Evolutionary conservation across 768 basidiomycete genomes (phyloP).

Genomic region (Auriscalpium vulgare): DNA sequence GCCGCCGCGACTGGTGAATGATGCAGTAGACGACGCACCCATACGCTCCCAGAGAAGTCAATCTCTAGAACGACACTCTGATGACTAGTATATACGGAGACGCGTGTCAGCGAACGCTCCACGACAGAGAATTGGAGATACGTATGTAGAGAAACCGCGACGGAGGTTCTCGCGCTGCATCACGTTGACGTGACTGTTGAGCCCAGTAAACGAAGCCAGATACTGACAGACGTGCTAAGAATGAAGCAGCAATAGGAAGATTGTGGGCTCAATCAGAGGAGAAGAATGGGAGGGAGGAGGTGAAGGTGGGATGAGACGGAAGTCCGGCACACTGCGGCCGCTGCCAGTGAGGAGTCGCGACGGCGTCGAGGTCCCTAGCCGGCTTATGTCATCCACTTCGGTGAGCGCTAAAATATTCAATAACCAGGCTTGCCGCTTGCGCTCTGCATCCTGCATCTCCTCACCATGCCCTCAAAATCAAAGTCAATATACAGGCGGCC

Average conservation of each 20-base stretch:
- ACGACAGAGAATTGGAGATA: slow-evolving; percentile 28
- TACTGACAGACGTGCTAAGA: neutral
- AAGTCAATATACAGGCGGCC: slow-evolving; percentile 89
- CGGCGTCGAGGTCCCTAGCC: too few relatives aligned
- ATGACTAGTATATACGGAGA: slow-evolving; percentile 73
- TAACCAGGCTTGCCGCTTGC: too few relatives aligned
- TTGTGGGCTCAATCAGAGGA: too few relatives aligned
- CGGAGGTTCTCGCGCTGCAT: slow-evolving; percentile 74
- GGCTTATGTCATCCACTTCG: too few relatives aligned
- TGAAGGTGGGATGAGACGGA: too few relatives aligned
- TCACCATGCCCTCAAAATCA: slow-evolving; percentile 58
- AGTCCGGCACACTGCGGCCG: too few relatives aligned
- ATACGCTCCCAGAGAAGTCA: slow-evolving; percentile 81
- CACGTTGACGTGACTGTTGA: slow-evolving; percentile 14
- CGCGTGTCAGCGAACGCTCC: slow-evolving; percentile 35
- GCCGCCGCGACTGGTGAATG: slow-evolving; percentile 4
- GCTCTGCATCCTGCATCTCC: neutral
- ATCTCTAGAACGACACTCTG: slow-evolving; percentile 94
- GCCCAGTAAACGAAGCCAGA: neutral
- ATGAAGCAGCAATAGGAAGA: too few relatives aligned
- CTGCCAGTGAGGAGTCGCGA: too few relatives aligned
- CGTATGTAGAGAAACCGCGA: slow-evolving; percentile 88
- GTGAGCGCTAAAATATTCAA: too few relatives aligned
- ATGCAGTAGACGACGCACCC: slow-evolving; percentile 44
- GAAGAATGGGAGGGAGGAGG: too few relatives aligned